These are phyloP conservation scores for Oldenlandia corymbosa DNA, from an alignment of 257 asterid species.

Conservation along the genomic window DNA sequence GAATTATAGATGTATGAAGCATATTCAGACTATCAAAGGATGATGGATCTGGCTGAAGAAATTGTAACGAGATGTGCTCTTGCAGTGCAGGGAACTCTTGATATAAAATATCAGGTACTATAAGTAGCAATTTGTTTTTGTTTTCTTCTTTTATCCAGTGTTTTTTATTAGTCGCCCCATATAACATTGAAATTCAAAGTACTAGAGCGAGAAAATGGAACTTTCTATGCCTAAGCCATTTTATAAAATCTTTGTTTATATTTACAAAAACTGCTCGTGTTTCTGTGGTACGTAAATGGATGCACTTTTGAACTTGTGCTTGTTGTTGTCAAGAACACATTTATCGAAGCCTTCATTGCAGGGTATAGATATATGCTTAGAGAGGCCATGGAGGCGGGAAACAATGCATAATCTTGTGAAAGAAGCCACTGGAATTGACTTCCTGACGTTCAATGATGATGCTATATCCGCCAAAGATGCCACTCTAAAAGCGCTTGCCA, in stretches of 20 bases:
- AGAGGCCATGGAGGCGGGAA: slow-evolving; percentile 97
- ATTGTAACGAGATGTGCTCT: slow-evolving; percentile 78
- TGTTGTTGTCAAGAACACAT: not conserved
- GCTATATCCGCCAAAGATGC: slow-evolving; percentile 56
- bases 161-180: not conserved
- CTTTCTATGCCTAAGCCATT: not conserved
- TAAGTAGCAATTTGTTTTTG: not conserved
- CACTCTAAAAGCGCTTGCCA: slow-evolving; percentile 36
- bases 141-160: not conserved
- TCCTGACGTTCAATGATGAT: slow-evolving; percentile 53
- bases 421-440: slow-evolving; percentile 84
- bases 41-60: slow-evolving; percentile 96
- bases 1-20: slow-evolving; percentile 85
- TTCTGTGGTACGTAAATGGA: not conserved
- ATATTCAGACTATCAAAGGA: slow-evolving; percentile 88
- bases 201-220: not conserved
- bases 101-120: slow-evolving; percentile 78
- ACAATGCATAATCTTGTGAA: slow-evolving; percentile 94
- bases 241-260: no score
- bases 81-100: slow-evolving; percentile 76
- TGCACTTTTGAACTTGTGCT: not conserved
- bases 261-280: not conserved
- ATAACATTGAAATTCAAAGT: not conserved
- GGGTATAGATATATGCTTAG: slow-evolving; percentile 83
- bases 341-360: slow-evolving; percentile 23